These are phyloP conservation scores for Aquilaria malaccensis DNA, from an alignment of 345 rosid genomes.

Conservation along the genomic window DNA sequence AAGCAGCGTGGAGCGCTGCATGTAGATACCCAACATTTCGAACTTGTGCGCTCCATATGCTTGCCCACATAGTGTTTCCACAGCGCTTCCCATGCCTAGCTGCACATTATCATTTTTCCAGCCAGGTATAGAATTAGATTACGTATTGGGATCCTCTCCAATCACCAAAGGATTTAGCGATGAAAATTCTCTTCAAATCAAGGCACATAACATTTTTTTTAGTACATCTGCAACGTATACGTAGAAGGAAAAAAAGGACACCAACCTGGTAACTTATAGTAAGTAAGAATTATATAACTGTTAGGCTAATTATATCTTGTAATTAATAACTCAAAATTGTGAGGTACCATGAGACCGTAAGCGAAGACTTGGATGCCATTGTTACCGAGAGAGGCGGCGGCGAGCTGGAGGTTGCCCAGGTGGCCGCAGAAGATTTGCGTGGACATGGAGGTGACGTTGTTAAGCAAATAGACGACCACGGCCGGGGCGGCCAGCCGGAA, in stretches of 20 bases:
- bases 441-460: conserved; percentile 43
- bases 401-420: conserved; percentile 59
- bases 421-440: conserved; percentile 58
- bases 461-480: conserved; percentile 47
- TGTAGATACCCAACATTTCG: conserved; percentile 61
- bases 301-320: background rate
- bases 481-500: conserved; percentile 52
- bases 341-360: conserved; percentile 41
- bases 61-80: conserved; percentile 79
- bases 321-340: too few relatives aligned
- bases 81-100: conserved; percentile 89
- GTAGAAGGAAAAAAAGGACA: background rate
- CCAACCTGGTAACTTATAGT: background rate
- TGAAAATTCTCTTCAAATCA: too few relatives aligned
- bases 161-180: too few relatives aligned
- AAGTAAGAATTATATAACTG: background rate
- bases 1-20: conserved; percentile 60
- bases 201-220: too few relatives aligned
- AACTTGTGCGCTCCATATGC: conserved; percentile 63
- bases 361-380: conserved; percentile 47
- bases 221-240: background rate
- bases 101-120: conserved; percentile 2
- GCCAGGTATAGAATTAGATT: too few relatives aligned
- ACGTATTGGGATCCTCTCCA: too few relatives aligned
- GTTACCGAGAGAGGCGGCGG: conserved; percentile 54